Evolutionary conservation across 768 basidiomycete species (phyloP).

Genomic region (Scleroderma bovista): DNA sequence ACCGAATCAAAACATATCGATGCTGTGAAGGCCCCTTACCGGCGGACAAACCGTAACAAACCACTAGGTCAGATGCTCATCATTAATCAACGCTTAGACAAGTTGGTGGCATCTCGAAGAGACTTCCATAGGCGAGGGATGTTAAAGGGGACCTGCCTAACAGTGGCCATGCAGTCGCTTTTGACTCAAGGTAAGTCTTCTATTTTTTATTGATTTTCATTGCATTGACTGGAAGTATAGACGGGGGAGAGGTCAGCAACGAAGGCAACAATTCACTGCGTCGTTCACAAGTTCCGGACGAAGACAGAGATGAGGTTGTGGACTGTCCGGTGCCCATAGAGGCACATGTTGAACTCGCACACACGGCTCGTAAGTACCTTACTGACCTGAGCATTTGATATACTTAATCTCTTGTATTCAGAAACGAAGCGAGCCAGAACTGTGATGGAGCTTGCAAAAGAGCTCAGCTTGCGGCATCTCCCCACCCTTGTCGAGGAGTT

Average conservation of each 20-base stretch:
- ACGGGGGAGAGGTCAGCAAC: background rate
- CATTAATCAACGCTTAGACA: slow-evolving; percentile 21
- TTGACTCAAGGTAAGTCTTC: background rate
- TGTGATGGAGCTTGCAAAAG: slow-evolving; percentile 18
- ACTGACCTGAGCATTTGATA: background rate
- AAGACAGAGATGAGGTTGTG: background rate
- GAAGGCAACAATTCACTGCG: too few relatives aligned
- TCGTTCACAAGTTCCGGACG: background rate
- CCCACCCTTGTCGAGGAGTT: slow-evolving; percentile 19
- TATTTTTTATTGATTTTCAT: background rate
- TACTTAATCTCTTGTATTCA: background rate
- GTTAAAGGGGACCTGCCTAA: slow-evolving; percentile 1
- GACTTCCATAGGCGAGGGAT: background rate
- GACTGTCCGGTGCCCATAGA: background rate
- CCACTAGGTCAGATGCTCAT: slow-evolving; percentile 12
- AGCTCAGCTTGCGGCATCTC: slow-evolving; percentile 23
- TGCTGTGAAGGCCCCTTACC: slow-evolving; percentile 31
- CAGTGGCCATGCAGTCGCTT: background rate
- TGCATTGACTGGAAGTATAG: background rate
- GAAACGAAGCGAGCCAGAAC: background rate
- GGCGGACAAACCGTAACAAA: slow-evolving; percentile 13
- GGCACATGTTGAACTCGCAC: slow-evolving; percentile 12
- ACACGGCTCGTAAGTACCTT: slow-evolving; percentile 28
- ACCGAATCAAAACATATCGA: slow-evolving; percentile 33
- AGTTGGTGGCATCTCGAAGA: slow-evolving; percentile 4